phyloP scores from a whole-genome alignment of 2,329 filamentous ascomycete species.

The Pseudogymnoascus sp. region DNA sequence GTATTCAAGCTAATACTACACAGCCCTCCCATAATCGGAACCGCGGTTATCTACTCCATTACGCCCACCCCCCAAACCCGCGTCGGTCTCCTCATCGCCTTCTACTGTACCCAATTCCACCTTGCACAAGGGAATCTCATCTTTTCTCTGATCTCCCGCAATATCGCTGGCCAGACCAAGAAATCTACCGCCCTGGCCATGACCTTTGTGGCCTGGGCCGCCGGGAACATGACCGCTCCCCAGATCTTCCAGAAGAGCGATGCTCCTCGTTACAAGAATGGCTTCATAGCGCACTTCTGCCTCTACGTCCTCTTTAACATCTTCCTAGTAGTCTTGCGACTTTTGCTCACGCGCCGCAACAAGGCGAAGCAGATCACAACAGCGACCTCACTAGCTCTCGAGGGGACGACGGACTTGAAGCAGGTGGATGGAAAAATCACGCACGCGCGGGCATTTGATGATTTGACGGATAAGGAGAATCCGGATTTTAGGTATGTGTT shows the following conservation, averaged over 20 bases:
- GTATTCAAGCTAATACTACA: neutral
- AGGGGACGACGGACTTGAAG: neutral
- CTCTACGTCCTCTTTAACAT: constrained; percentile 32
- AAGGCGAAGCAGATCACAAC: constrained; percentile 2
- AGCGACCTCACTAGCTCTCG: neutral
- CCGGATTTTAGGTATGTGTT: constrained; percentile 19
- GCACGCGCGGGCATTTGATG: constrained; percentile 14
- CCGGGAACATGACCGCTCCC: constrained; percentile 54
- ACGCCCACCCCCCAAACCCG: constrained; percentile 19
- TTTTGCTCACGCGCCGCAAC: constrained; percentile 37
- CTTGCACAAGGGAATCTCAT: constrained; percentile 20
- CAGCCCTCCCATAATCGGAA: constrained; percentile 22
- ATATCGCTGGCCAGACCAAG: constrained; percentile 44
- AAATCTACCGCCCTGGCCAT: constrained; percentile 46
- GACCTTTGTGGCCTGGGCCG: constrained; percentile 53
- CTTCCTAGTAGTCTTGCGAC: constrained; percentile 32
- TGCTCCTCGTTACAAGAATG: constrained; percentile 23
- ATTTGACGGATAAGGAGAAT: constrained; percentile 22
- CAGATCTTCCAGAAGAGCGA: constrained; percentile 46
- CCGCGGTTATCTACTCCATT: constrained; percentile 22
- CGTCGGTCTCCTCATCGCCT: constrained; percentile 24
- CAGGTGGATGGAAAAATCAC: constrained; percentile 13
- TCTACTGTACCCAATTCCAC: constrained; percentile 28
- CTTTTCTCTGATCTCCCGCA: constrained; percentile 50
- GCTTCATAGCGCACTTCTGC: constrained; percentile 32